A percentile compares a stretch with the other conserved stretches of the same genome.
phyloP scores from a whole-genome alignment of 192 early-diverging fungal genomes.

The Backusella tarrabulga region DNA sequence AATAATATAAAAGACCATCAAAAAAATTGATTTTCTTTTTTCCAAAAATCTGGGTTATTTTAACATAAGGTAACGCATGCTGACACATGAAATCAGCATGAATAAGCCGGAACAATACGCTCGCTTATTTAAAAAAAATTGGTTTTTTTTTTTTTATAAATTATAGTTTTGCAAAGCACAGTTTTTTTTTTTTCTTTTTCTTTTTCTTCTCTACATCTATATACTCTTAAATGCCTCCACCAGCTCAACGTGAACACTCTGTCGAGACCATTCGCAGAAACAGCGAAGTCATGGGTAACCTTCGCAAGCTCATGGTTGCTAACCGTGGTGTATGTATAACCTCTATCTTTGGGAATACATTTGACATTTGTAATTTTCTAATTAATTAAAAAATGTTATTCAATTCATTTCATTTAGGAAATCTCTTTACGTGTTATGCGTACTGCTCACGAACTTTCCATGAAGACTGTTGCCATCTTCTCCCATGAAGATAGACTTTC shows the following conservation, averaged over 20 bases:
- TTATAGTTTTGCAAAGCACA: not conserved
- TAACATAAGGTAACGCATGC: constrained; percentile 8
- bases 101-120: constrained; percentile 11
- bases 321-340: constrained; percentile 50
- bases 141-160: constrained; percentile 13
- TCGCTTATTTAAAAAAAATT: not conserved
- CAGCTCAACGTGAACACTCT: constrained; percentile 43
- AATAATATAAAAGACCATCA: constrained; percentile 7
- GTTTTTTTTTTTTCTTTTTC: constrained; percentile 13
- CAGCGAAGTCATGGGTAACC: constrained; percentile 52
- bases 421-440: constrained; percentile 95
- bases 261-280: constrained; percentile 58
- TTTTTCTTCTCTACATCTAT: not conserved
- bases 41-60: constrained; percentile 10
- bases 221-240: constrained; percentile 6
- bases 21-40: not conserved
- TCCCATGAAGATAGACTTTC: constrained; percentile 88
- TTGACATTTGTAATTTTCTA: not conserved
- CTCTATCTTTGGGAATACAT: not conserved
- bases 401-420: constrained; percentile 50
- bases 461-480: constrained; percentile 87
- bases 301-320: constrained; percentile 54
- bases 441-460: constrained; percentile 88
- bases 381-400: not conserved
- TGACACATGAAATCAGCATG: constrained; percentile 22